These are phyloP conservation scores for Lipomyces orientalis DNA, from an alignment of 805 yeast genomes.

Conservation along the genomic window DNA sequence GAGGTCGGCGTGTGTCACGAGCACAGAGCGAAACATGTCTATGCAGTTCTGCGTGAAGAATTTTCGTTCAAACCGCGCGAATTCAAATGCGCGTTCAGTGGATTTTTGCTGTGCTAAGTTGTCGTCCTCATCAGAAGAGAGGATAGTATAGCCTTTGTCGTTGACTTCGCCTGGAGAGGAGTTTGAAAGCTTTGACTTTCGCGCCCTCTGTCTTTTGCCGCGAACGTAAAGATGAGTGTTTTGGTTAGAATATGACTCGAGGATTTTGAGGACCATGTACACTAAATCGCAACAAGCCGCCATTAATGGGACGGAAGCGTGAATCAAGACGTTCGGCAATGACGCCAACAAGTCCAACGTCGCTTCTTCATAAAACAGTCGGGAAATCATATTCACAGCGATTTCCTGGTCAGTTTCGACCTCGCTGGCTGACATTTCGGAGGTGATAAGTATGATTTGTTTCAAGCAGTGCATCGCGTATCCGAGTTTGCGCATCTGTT, in stretches of 20 bases:
- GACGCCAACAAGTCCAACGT: conserved; percentile 61
- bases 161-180: background rate
- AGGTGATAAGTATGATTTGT: conserved; percentile 59
- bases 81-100: conserved; percentile 57
- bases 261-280: conserved; percentile 65
- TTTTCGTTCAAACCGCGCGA: conserved; percentile 49
- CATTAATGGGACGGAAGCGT: conserved; percentile 65
- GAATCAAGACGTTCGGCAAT: conserved; percentile 66
- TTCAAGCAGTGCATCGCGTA: conserved; percentile 71
- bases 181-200: background rate
- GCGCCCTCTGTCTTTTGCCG: conserved; percentile 46
- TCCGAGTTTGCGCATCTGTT: conserved; percentile 54
- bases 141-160: background rate
- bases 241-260: conserved; percentile 68
- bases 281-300: conserved; percentile 67
- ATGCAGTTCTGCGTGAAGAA: conserved; percentile 66
- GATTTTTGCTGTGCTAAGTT: conserved; percentile 38
- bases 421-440: conserved; percentile 50
- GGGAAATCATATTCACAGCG: conserved; percentile 65
- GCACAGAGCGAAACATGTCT: conserved; percentile 65
- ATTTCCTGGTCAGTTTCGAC: conserved; percentile 56
- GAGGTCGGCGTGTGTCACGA: conserved; percentile 67
- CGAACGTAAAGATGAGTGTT: conserved; percentile 58
- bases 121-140: conserved; percentile 31
- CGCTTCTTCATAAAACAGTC: conserved; percentile 71